A percentile compares a stretch with the other conserved stretches of the same genome.
phyloP scores from a whole-genome alignment of 805 yeast genomes.

The Ogataea haglerorum region DNA sequence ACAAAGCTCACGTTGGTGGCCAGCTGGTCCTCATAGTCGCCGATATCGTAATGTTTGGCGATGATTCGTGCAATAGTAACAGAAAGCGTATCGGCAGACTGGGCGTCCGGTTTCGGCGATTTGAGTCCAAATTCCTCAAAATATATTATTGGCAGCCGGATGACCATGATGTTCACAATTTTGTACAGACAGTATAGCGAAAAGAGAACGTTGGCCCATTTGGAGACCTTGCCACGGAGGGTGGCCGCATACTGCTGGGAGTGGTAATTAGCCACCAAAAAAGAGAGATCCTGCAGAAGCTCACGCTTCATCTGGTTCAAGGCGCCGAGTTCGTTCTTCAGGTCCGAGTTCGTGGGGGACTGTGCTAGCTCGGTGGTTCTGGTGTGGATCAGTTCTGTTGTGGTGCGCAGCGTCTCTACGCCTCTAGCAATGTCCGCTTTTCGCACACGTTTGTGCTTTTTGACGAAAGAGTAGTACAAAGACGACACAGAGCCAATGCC shows the following conservation, averaged over 20 bases:
- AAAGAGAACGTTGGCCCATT: slow-evolving; percentile 25
- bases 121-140: slow-evolving; percentile 15
- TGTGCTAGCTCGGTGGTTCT: slow-evolving; percentile 33
- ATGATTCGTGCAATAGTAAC: slow-evolving; percentile 44
- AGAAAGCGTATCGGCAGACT: slow-evolving; percentile 44
- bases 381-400: slow-evolving; percentile 34
- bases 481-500: slow-evolving; percentile 53
- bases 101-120: slow-evolving; percentile 1
- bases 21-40: slow-evolving; percentile 37
- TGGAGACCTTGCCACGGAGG: slow-evolving; percentile 13
- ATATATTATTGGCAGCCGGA: slow-evolving; percentile 38
- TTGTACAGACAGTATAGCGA: slow-evolving; percentile 50
- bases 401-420: slow-evolving; percentile 41
- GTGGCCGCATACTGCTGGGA: slow-evolving; percentile 9
- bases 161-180: slow-evolving; percentile 38
- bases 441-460: slow-evolving; percentile 23
- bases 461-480: slow-evolving; percentile 31
- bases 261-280: slow-evolving; percentile 11
- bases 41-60: slow-evolving; percentile 22
- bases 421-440: slow-evolving; percentile 34
- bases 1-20: slow-evolving; percentile 47
- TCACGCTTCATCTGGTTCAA: slow-evolving; percentile 30
- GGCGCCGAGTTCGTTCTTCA: slow-evolving; percentile 39
- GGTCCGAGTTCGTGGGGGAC: slow-evolving; percentile 22
- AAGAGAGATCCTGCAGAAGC: slow-evolving; percentile 16